Conservation (phyloP, 164 flowering plant genomes). For the Nelumbo lutea region DNA sequence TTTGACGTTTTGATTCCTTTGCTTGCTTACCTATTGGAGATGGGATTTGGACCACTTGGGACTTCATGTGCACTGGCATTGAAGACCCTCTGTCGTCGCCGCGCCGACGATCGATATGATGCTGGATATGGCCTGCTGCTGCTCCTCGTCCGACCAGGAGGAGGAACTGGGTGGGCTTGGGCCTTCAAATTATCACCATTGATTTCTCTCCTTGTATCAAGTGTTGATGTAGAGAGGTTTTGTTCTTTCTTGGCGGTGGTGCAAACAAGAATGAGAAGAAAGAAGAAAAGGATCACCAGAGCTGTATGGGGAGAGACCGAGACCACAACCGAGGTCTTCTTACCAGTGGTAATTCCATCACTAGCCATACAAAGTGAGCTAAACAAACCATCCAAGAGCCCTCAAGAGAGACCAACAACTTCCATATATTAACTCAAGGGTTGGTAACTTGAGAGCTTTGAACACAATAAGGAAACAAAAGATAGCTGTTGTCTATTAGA, state of each 20-base stretch:
- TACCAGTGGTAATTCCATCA: conserved; percentile 2
- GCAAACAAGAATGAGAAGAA: conserved; percentile 10
- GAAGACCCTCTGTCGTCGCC: conserved; percentile 22
- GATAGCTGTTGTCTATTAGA: neutral
- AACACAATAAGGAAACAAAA: neutral
- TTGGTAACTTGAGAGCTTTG: too few relatives aligned
- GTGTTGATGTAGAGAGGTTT: neutral
- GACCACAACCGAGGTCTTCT: conserved; percentile 3
- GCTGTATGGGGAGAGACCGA: conserved; percentile 8
- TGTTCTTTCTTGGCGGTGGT: conserved; percentile 8
- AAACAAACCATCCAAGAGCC: conserved; percentile 14
- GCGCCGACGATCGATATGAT: conserved; percentile 4
- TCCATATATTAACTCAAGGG: neutral
- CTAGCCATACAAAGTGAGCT: conserved; percentile 29
- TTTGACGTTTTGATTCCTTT: neutral
- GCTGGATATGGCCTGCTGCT: neutral
- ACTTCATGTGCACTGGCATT: conserved; percentile 45
- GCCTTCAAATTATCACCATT: neutral
- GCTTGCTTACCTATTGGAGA: conserved; percentile 37
- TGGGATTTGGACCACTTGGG: conserved; percentile 59
- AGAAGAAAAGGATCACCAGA: conserved; percentile 16
- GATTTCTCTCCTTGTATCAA: neutral
- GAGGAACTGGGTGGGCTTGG: neutral
- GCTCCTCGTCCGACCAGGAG: conserved; percentile 4
- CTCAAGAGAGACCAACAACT: neutral